Evolutionary conservation across 208 protist genomes (phyloP), one percentile per base, ranked within the genome.

Genomic region (Acanthamoeba sp.): DNA sequence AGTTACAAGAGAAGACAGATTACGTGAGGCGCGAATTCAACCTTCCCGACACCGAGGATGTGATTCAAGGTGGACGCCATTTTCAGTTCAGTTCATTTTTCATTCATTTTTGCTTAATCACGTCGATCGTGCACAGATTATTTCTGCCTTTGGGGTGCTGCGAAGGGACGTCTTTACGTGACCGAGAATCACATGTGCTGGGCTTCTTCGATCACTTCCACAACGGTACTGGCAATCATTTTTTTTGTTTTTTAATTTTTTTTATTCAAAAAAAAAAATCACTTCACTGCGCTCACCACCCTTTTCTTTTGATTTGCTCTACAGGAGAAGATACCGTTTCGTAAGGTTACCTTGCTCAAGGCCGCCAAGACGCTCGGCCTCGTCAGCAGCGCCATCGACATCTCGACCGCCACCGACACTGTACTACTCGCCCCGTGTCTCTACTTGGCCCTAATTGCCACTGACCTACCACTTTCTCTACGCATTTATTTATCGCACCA

Each of bases 301-400:
- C 36, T 16, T 42, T 80, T 29, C 9, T 80, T 69, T 69, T 69
- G 5, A 69, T 69, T 69, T 69, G 22, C 22, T 69, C 62, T 69
- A 42, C 82, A 90, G 82, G 82, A 90, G 36, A 90, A 90, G 32
- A 90, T 90, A 4, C 82, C 82, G 10, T 90, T 90, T 42, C 82
- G 82, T 34, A 66, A 90, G 82, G 38, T 90, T 2, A 90, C 45
- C 6, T 27, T 69, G 29, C 9, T 90, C 45, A 90, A 59, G 55
- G 52, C 10, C 18, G 52, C 45, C n/a, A 90, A 90, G 52, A 90
- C 82, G 73, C 73, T 90, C 29, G 45, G 73, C 18, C 36, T 90
- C 5, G 82, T 90, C 10, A 36, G 52, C 82, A 90, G 82, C 52
- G 82, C 82, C 55, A 90, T 90, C 55, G 48, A 59, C 27, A 66